These are phyloP conservation scores for Betula pendula DNA, from an alignment of 306 rosid species.

Conservation along the genomic window DNA sequence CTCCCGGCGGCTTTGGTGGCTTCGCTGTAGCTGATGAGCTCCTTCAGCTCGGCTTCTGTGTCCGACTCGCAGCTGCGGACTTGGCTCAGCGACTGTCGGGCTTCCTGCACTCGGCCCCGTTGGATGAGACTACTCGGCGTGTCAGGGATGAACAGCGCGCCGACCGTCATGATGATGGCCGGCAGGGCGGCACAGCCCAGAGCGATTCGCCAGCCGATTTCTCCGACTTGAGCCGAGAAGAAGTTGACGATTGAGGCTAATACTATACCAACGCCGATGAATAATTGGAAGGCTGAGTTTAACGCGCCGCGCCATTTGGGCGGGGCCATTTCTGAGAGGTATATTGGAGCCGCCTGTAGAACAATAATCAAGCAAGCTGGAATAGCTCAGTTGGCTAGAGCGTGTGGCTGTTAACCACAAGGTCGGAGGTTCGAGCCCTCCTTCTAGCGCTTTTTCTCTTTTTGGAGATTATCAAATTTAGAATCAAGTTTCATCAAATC, in stretches of 20 bases:
- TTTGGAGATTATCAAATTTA: no score
- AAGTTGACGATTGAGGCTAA: no score
- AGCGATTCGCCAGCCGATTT: background rate
- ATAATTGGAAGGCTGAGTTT: background rate
- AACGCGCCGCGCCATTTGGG: conserved; percentile 6
- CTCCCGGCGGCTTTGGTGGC: background rate
- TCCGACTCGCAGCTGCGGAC: background rate
- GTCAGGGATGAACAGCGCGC: background rate
- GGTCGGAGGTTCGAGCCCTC: conserved; percentile 5
- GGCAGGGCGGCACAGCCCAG: background rate
- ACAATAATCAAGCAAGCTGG: background rate
- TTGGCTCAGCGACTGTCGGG: background rate
- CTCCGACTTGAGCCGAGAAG: background rate
- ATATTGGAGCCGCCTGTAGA: no score
- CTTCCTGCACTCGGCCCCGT: background rate
- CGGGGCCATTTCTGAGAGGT: background rate
- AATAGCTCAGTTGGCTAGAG: conserved; percentile 10
- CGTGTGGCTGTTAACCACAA: conserved; percentile 11
- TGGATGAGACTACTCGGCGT: conserved; percentile 7
- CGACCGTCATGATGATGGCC: background rate
- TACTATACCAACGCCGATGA: background rate
- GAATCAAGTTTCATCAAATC: no score
- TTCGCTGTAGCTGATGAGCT: background rate
- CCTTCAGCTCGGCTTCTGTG: background rate
- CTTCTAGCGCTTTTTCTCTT: background rate